Conservation (phyloP, 2,329 filamentous ascomycete genomes). For the Clarireedia monteithiana region DNA sequence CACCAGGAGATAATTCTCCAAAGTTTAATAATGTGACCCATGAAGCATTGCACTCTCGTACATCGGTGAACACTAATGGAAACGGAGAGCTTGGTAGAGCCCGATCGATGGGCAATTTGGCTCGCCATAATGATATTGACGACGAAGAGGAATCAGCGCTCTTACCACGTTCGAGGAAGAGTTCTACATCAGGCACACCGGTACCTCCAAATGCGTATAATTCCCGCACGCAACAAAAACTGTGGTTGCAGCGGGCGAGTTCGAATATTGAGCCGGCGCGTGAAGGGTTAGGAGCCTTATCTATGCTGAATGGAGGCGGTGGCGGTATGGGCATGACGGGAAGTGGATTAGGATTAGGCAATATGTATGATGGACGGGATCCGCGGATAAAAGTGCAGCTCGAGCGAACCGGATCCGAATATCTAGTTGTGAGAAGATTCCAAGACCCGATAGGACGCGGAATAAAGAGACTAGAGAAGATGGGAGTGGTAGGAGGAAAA, state of each 20-base stretch:
- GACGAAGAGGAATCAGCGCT: slow-evolving; percentile 38
- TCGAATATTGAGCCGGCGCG: slow-evolving; percentile 57
- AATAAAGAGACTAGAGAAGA: slow-evolving; percentile 43
- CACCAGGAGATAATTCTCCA: slow-evolving; percentile 41
- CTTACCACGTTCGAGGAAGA: slow-evolving; percentile 33
- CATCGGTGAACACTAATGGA: background rate
- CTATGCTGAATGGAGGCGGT: slow-evolving; percentile 25
- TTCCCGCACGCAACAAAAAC: slow-evolving; percentile 66
- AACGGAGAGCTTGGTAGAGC: slow-evolving; percentile 3
- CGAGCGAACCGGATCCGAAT: slow-evolving; percentile 64
- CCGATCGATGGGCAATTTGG: slow-evolving; percentile 5
- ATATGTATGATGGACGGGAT: slow-evolving; percentile 52
- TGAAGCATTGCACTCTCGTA: slow-evolving; percentile 17
- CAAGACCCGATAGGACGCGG: slow-evolving; percentile 63
- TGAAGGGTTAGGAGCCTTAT: slow-evolving; percentile 22
- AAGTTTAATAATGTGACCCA: slow-evolving; percentile 35
- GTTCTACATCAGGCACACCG: slow-evolving; percentile 22
- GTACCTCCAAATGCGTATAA: slow-evolving; percentile 13
- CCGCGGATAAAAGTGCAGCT: slow-evolving; percentile 57
- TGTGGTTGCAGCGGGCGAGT: slow-evolving; percentile 66
- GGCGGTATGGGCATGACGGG: slow-evolving; percentile 18
- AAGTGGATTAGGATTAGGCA: slow-evolving; percentile 31
- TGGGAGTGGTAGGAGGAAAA: slow-evolving; percentile 40
- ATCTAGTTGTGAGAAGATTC: slow-evolving; percentile 64
- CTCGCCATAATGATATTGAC: slow-evolving; percentile 14